Evolutionary conservation across 1,284 basidiomycete genomes (phyloP).

Genomic region (Trametes hirsuta): DNA sequence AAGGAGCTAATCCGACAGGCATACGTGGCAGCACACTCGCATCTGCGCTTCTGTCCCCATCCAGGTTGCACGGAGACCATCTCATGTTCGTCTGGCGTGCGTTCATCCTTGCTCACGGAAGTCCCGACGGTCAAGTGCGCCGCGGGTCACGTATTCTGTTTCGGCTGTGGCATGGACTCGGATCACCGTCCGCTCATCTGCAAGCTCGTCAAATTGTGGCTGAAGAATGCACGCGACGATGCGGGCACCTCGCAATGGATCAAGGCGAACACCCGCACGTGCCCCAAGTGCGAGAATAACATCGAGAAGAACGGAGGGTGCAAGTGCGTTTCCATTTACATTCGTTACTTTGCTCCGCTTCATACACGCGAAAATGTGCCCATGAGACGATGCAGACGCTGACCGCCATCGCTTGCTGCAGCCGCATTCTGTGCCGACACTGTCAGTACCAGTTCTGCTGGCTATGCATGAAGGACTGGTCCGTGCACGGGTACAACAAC

Average conservation of each 20-base stretch:
- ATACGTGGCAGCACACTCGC: constrained; percentile 61
- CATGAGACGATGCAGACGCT: neutral
- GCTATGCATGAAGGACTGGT: constrained; percentile 72
- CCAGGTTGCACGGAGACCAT: constrained; percentile 39
- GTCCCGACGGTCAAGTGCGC: constrained; percentile 63
- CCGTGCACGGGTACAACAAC: constrained; percentile 62
- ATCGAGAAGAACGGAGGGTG: constrained; percentile 79
- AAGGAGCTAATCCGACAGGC: constrained; percentile 58
- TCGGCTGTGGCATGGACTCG: constrained; percentile 53
- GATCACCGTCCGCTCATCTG: constrained; percentile 69
- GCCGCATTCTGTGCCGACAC: constrained; percentile 53
- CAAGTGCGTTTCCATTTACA: constrained; percentile 48
- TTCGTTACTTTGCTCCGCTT: neutral
- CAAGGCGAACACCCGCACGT: constrained; percentile 70
- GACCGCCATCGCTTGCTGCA: constrained; percentile 2
- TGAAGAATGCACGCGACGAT: constrained; percentile 70
- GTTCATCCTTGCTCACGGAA: constrained; percentile 49
- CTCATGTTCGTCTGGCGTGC: constrained; percentile 37
- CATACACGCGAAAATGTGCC: neutral
- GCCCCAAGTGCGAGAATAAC: constrained; percentile 64
- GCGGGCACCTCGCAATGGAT: constrained; percentile 75
- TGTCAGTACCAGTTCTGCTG: constrained; percentile 71
- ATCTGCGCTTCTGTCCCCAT: constrained; percentile 61
- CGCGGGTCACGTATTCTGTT: constrained; percentile 54
- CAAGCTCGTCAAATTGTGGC: constrained; percentile 60